Conservation (phyloP, 805 yeast genomes). For the Wickerhamiella cacticola region DNA sequence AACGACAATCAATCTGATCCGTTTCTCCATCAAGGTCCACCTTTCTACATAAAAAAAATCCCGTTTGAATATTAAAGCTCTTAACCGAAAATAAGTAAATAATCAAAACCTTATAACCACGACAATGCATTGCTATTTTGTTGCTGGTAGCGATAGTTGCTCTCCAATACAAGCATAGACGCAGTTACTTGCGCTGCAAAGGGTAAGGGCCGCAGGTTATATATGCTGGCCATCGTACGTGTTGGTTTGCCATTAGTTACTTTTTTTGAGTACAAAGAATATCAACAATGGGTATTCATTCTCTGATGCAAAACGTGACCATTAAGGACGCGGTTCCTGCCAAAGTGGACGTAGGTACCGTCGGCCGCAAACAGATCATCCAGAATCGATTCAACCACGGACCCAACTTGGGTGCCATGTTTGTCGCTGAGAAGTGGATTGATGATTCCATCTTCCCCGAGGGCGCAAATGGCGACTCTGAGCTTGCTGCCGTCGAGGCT, state of each 20-base stretch:
- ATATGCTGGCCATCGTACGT: neutral
- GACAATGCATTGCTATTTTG: neutral
- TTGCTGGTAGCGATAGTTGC: neutral
- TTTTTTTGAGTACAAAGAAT: neutral
- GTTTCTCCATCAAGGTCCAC: too few relatives aligned
- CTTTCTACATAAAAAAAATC: too few relatives aligned
- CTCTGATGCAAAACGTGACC: conserved; percentile 19
- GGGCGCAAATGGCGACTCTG: conserved; percentile 43
- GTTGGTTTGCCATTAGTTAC: neutral
- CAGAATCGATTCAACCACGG: conserved; percentile 48
- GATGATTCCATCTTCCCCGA: conserved; percentile 49
- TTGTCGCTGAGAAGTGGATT: conserved; percentile 72
- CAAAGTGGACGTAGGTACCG: conserved; percentile 22
- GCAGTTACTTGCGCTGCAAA: conserved; percentile 1
- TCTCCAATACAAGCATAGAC: neutral
- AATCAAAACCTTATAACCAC: neutral
- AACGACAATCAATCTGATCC: too few relatives aligned
- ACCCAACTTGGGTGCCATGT: conserved; percentile 73
- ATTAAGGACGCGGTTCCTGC: conserved; percentile 23
- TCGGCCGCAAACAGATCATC: conserved; percentile 27
- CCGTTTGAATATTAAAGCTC: too few relatives aligned
- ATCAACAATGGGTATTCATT: conserved; percentile 23
- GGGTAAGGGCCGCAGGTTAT: conserved; percentile 3
- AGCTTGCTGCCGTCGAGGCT: conserved; percentile 56
- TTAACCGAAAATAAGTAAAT: too few relatives aligned